Evolutionary conservation across 2,329 filamentous ascomycete species (phyloP).

Genomic region (Ceratocystis ficicola): DNA sequence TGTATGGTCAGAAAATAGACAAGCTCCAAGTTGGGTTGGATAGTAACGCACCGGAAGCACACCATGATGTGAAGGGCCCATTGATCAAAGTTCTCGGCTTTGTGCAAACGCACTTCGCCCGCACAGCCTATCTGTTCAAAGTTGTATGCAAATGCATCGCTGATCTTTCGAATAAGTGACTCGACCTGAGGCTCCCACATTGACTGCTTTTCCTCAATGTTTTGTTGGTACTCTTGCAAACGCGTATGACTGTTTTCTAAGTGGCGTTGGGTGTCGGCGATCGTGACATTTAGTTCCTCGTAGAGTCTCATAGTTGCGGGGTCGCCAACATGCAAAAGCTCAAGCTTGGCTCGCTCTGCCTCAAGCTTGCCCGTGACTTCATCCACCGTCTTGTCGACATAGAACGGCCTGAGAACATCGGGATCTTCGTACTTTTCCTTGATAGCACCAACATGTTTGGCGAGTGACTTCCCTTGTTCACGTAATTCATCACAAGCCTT

Average conservation of each 20-base stretch:
- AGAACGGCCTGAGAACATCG: constrained; percentile 35
- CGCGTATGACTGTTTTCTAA: constrained; percentile 44
- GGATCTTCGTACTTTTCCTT: constrained; percentile 30
- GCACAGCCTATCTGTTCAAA: constrained; percentile 91
- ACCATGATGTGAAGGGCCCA: constrained; percentile 93
- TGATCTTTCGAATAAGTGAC: constrained; percentile 65
- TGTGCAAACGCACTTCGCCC: constrained; percentile 77
- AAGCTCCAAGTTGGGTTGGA: constrained; percentile 8
- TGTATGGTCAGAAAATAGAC: constrained; percentile 1
- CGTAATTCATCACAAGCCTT: constrained; percentile 31
- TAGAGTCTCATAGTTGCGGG: constrained; percentile 65
- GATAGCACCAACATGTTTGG: constrained; percentile 12
- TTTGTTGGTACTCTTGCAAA: constrained; percentile 42
- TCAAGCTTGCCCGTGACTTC: constrained; percentile 62
- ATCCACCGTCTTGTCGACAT: constrained; percentile 42
- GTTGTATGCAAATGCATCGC: constrained; percentile 80
- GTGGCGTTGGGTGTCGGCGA: constrained; percentile 37
- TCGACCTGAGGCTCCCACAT: constrained; percentile 81
- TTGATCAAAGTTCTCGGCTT: constrained; percentile 83
- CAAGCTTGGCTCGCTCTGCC: constrained; percentile 61
- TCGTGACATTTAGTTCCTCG: constrained; percentile 61
- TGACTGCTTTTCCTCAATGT: constrained; percentile 54
- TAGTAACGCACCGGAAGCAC: constrained; percentile 63
- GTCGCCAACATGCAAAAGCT: constrained; percentile 68
- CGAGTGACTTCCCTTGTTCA: constrained; percentile 30